These are phyloP conservation scores for Trichomonas gallinae DNA, from an alignment of 208 protist genomes.

Conservation along the genomic window DNA sequence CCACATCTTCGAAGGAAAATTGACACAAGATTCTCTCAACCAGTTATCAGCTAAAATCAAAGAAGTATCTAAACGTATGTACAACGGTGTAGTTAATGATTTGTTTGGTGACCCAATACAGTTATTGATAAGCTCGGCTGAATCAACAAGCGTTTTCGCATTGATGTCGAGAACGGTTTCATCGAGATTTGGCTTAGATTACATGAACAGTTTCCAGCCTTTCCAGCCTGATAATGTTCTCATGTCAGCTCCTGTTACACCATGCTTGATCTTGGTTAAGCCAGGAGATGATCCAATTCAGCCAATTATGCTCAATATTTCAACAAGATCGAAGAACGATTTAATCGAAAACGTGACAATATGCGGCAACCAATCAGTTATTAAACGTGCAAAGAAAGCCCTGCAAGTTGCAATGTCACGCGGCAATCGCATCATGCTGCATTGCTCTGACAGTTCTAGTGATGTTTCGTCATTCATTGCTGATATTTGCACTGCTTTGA, in stretches of 20 bases:
- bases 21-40: not conserved
- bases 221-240: not conserved
- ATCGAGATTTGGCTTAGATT: not conserved
- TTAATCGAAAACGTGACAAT: not conserved
- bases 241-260: not conserved
- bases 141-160: not conserved
- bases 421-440: not conserved
- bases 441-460: not conserved
- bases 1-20: not conserved
- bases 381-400: not conserved
- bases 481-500: not conserved
- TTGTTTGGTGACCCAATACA: not conserved
- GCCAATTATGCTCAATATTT: not conserved
- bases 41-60: not conserved
- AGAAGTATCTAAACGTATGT: not conserved
- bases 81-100: not conserved
- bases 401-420: not conserved
- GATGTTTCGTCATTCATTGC: not conserved
- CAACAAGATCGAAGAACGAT: not conserved
- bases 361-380: not conserved
- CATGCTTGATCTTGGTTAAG: not conserved
- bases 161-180: not conserved
- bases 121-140: not conserved
- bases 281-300: not conserved
- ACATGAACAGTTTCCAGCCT: not conserved